phyloP scores from a whole-genome alignment of 257 asterid species.

The Verbascum thapsus region DNA sequence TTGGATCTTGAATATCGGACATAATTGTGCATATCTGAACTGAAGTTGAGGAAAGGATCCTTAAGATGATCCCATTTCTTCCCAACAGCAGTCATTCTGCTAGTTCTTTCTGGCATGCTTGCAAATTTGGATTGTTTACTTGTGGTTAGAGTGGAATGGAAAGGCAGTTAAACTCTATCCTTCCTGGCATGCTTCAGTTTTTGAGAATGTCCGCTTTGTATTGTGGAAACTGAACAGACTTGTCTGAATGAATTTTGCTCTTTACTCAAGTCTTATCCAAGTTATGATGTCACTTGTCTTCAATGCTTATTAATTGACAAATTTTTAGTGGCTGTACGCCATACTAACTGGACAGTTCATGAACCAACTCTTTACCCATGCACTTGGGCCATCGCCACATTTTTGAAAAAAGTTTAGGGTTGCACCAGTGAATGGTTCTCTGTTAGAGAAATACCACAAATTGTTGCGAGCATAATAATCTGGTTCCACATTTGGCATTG shows the following conservation, averaged over 20 bases:
- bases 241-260: not conserved
- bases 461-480: not conserved
- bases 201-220: conserved; percentile 3
- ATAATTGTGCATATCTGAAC: no score
- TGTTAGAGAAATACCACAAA: not conserved
- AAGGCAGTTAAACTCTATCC: no score
- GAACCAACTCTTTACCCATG: not conserved
- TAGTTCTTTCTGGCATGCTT: no score
- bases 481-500: conserved; percentile 20
- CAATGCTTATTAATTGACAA: conserved; percentile 2
- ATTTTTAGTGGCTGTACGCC: not conserved
- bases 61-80: no score
- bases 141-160: no score
- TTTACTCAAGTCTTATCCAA: not conserved
- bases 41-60: no score
- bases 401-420: not conserved
- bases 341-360: not conserved
- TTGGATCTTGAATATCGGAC: no score
- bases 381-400: conserved; percentile 10
- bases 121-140: no score
- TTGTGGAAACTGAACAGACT: not conserved
- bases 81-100: no score
- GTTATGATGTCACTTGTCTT: conserved; percentile 3
- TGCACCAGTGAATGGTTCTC: not conserved
- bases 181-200: not conserved